Conservation (phyloP, 2,329 filamentous ascomycete species). For the Fusarium sulawesiense region DNA sequence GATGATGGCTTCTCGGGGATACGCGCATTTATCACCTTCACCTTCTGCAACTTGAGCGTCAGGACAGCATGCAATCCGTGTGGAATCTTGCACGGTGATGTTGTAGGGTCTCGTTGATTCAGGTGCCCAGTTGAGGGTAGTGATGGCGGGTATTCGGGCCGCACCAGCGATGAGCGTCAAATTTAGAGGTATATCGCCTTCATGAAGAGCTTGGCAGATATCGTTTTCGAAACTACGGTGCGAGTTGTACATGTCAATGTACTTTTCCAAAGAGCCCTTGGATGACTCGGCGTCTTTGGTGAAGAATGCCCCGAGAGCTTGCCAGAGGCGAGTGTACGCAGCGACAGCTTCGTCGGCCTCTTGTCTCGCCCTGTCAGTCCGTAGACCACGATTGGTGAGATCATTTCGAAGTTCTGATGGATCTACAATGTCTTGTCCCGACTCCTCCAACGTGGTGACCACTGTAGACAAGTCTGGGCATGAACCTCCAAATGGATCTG, state of each 20-base stretch:
- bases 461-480: conserved; percentile 53
- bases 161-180: conserved; percentile 51
- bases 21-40: conserved; percentile 43
- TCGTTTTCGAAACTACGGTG: conserved; percentile 48
- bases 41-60: conserved; percentile 42
- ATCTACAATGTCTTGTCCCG: conserved; percentile 48
- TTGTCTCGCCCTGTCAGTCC: conserved; percentile 20
- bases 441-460: conserved; percentile 48
- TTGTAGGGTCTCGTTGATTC: conserved; percentile 43
- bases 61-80: conserved; percentile 50
- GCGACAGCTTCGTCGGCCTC: conserved; percentile 45
- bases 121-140: conserved; percentile 48
- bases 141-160: conserved; percentile 45
- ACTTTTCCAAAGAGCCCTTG: conserved; percentile 46
- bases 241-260: conserved; percentile 49
- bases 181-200: conserved; percentile 47
- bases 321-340: conserved; percentile 48
- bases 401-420: conserved; percentile 42
- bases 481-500: conserved; percentile 51
- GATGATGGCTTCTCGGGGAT: conserved; percentile 49
- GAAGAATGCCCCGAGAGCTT: conserved; percentile 49
- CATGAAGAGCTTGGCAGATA: conserved; percentile 51
- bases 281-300: conserved; percentile 36
- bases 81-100: conserved; percentile 51
- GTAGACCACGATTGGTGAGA: conserved; percentile 43